phyloP scores from a whole-genome alignment of 192 early-diverging fungal genomes.

The Podila epigama region DNA sequence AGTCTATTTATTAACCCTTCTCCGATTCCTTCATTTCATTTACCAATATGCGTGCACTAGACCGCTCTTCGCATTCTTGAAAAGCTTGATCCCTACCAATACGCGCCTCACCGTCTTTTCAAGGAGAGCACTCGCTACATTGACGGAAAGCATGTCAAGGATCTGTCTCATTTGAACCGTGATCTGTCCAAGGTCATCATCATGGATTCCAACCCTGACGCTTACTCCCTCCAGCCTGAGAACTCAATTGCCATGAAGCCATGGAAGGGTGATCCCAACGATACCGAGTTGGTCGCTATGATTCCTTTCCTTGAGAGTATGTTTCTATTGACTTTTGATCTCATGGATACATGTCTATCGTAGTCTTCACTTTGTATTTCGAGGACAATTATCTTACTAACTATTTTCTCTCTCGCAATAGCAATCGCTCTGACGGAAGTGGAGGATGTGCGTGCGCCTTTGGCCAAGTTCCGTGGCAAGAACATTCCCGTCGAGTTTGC shows the following conservation, averaged over 20 bases:
- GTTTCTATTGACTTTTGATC: constrained; percentile 4
- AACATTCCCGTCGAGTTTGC: constrained; percentile 76
- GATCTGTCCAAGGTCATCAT: constrained; percentile 93
- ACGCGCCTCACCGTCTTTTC: constrained; percentile 87
- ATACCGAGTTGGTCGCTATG: constrained; percentile 81
- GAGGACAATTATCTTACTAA: neutral
- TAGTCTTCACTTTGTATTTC: neutral
- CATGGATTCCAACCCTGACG: constrained; percentile 88
- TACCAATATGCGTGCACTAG: constrained; percentile 50
- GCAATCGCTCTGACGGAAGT: constrained; percentile 74
- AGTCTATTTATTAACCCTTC: neutral
- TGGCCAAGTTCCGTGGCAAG: constrained; percentile 70
- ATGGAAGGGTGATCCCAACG: constrained; percentile 85
- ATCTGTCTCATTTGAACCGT: constrained; percentile 92
- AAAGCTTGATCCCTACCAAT: constrained; percentile 90
- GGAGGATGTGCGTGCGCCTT: constrained; percentile 77
- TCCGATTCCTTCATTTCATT: constrained; percentile 1
- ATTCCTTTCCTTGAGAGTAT: constrained; percentile 93
- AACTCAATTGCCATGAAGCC: constrained; percentile 86
- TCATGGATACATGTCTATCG: neutral
- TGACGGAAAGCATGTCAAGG: constrained; percentile 86
- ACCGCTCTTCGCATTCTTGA: constrained; percentile 86
- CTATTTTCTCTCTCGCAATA: constrained; percentile 10
- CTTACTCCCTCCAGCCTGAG: constrained; percentile 90
- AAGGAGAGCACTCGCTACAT: constrained; percentile 90